These are phyloP conservation scores for Alternaria gansuensis DNA, from an alignment of 2,329 filamentous ascomycete species.

Conservation along the genomic window DNA sequence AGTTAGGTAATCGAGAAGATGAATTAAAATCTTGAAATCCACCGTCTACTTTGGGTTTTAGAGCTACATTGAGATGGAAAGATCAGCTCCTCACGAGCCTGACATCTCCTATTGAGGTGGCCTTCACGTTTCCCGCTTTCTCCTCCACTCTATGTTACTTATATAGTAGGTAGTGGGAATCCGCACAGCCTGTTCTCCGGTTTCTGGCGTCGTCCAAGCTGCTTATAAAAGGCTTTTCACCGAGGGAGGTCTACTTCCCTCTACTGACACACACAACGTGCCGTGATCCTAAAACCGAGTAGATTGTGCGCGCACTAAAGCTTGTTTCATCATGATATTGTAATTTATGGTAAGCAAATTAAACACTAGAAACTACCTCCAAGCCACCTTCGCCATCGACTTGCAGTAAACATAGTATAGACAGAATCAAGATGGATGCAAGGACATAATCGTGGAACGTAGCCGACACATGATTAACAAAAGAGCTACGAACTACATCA, in stretches of 20 bases:
- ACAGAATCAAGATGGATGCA: conserved; percentile 7
- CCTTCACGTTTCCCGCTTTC: too few relatives aligned
- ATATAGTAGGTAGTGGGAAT: neutral
- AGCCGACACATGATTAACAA: conserved; percentile 16
- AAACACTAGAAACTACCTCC: conserved; percentile 26
- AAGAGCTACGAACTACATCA: conserved; percentile 12
- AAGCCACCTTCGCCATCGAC: conserved; percentile 23
- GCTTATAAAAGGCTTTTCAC: neutral
- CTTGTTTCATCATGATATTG: conserved; percentile 3
- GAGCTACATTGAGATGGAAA: too few relatives aligned
- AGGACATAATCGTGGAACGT: conserved; percentile 2
- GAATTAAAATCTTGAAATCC: too few relatives aligned
- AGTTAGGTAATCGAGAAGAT: too few relatives aligned
- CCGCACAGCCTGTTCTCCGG: neutral
- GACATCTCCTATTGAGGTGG: neutral
- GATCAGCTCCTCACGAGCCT: too few relatives aligned
- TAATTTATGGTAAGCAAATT: conserved; percentile 17
- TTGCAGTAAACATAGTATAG: conserved; percentile 9
- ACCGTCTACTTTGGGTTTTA: too few relatives aligned
- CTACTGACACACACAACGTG: neutral
- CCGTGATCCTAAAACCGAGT: neutral
- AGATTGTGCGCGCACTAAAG: neutral
- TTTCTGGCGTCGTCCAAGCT: neutral
- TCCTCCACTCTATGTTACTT: neutral
- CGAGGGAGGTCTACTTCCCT: neutral